These are phyloP conservation scores for Syzygium grande DNA, from an alignment of 345 rosid species.

Conservation along the genomic window DNA sequence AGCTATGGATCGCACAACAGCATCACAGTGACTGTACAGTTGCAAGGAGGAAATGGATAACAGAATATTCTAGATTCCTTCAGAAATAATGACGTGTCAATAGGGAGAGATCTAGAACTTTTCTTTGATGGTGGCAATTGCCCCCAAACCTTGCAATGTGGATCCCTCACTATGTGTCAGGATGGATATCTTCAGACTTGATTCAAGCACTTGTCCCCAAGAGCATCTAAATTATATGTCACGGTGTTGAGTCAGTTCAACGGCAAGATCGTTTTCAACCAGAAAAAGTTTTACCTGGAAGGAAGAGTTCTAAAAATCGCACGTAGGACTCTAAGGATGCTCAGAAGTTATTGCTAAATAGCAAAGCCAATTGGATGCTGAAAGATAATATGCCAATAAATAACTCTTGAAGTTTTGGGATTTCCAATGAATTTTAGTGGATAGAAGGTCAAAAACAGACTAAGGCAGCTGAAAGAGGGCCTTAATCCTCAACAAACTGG, in stretches of 20 bases:
- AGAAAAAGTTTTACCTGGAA: neutral
- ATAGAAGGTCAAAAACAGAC: neutral
- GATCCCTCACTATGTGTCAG: neutral
- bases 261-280: neutral
- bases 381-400: neutral
- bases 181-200: neutral
- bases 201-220: neutral
- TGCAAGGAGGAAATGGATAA: neutral
- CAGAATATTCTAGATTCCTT: neutral
- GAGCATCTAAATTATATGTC: neutral
- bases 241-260: neutral
- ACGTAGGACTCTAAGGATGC: neutral
- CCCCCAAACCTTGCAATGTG: neutral
- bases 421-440: neutral
- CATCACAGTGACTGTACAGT: neutral
- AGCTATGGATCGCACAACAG: neutral
- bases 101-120: neutral
- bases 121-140: neutral
- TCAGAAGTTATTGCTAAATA: neutral
- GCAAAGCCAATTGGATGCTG: neutral
- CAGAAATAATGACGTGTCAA: neutral
- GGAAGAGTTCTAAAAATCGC: neutral
- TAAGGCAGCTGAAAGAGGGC: neutral
- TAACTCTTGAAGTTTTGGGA: neutral
- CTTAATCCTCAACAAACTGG: neutral